These are phyloP conservation scores for Amanita pseudoporphyria DNA, from an alignment of 768 basidiomycete species.

Conservation along the genomic window DNA sequence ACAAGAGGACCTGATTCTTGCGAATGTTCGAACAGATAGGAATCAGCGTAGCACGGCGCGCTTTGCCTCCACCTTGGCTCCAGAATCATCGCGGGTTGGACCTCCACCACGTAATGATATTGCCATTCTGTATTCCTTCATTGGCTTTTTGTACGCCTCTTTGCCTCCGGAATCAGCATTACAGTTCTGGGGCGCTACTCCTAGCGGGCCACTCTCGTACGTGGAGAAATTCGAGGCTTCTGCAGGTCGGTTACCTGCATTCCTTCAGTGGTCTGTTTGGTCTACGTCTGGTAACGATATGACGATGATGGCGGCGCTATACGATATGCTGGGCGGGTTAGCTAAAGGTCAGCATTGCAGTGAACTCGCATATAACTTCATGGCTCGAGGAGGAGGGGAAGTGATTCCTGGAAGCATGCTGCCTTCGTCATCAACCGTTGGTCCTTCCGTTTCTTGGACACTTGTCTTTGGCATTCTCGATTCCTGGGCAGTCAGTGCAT, in stretches of 20 bases:
- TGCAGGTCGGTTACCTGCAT: conserved; percentile 45
- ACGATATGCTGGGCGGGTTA: conserved; percentile 83
- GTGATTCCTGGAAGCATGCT: conserved; percentile 52
- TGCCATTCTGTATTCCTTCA: conserved; percentile 73
- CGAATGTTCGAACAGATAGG: conserved; percentile 56
- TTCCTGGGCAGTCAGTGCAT: conserved; percentile 55
- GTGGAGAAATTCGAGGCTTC: conserved; percentile 53
- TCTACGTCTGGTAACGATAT: conserved; percentile 50
- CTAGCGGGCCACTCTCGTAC: conserved; percentile 38
- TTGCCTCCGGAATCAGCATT: conserved; percentile 69
- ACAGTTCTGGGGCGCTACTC: conserved; percentile 77
- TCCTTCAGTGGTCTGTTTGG: conserved; percentile 15
- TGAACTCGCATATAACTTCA: conserved; percentile 82
- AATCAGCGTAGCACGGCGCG: conserved; percentile 41
- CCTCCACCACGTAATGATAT: conserved; percentile 68
- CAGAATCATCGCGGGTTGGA: conserved; percentile 29
- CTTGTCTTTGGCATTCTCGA: conserved; percentile 69
- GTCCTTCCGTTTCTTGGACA: conserved; percentile 66
- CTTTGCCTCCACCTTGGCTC: conserved; percentile 30
- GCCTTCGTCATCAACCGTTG: conserved; percentile 38
- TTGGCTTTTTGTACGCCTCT: conserved; percentile 69
- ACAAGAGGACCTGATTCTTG: conserved; percentile 77
- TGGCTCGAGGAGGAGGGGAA: conserved; percentile 68
- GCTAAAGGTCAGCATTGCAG: conserved; percentile 80
- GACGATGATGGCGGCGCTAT: conserved; percentile 68